Base-by-base conservation (phyloP, 495 filamentous ascomycete species). In the Daldinia caldariorum region DNA sequence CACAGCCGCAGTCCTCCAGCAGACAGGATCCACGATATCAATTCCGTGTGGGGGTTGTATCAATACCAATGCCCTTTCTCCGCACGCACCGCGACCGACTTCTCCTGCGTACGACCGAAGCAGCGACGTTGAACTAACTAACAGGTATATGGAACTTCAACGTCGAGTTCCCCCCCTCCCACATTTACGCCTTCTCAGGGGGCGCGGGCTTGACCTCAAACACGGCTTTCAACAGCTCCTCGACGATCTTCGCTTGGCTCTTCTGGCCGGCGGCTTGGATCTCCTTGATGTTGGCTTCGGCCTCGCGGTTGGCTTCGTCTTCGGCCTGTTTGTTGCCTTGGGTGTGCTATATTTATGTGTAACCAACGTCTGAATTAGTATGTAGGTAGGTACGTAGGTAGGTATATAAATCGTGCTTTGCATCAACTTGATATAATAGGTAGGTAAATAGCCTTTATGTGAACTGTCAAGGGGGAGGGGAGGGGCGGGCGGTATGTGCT, bases 251-350 rank as follows among this genome's bases (percentile, higher is more conserved):
- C 65, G 86, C 85, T 70, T 92, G 90, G 69, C 87, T 88, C 83
- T 92, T 90, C 75, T 89, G 85, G 35, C 93, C 94, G 18, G 92
- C 89, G 34, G 82, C 83, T 77, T 91, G 86, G 79, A 98, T 98
- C 78, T 92, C 90, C 75, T 88, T 85, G 63, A 97, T 86, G 81
- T 94, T 90, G 64, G 80, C 85, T 47, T 95, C 90, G 53, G 93
- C 91, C 71, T 97, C 92, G 80, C 89, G 88, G 76, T 88, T 87
- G 61, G 94, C 93, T 72, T 94, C 92, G 65, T 93, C 89, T 79
- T 97, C 92, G 68, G 92, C 91, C 69, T 89, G 87, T 80, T 94
- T 91, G 85, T 94, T 94, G 77, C 92, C 92, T 76, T 90, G 90
- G 61, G 90, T 89, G 80, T 97, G 93, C 92, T 94, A 26, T n/a